Percentiles rank a stretch among this genome's conserved stretches.
These are phyloP conservation scores for Bryum argenteum DNA, from an alignment of 225 moss, liverwort and hornwort species.

Conservation along the genomic window DNA sequence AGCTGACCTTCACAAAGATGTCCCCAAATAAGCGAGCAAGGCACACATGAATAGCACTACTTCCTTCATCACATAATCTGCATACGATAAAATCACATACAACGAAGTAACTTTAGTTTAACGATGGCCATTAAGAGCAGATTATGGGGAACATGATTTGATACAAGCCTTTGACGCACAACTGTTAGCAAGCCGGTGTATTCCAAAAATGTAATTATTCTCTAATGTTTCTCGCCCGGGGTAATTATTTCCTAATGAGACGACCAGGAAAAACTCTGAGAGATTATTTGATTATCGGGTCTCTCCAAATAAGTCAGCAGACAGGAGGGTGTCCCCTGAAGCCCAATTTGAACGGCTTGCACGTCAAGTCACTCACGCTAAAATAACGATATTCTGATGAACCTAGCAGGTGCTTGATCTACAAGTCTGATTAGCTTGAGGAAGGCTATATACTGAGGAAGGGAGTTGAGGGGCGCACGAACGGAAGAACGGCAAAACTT, in stretches of 20 bases:
- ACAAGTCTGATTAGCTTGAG: conserved; percentile 50
- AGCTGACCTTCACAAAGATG: conserved; percentile 80
- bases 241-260: background rate
- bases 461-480: conserved; percentile 98
- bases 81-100: conserved; percentile 18
- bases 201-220: too few relatives aligned
- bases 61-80: conserved; percentile 75
- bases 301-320: background rate
- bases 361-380: background rate
- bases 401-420: conserved; percentile 19
- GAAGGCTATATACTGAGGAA: conserved; percentile 63
- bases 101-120: conserved; percentile 8
- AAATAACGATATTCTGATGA: conserved; percentile 4
- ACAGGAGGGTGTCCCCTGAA: background rate
- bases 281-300: background rate
- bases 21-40: conserved; percentile 77
- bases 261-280: background rate
- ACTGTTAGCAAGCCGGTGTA: background rate
- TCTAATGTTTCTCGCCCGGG: too few relatives aligned
- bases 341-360: background rate
- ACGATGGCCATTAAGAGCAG: background rate
- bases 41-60: conserved; percentile 53
- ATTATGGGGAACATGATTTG: background rate
- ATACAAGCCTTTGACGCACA: conserved; percentile 6
- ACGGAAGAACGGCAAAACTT: conserved; percentile 89